These are phyloP conservation scores for Stenogyne calaminthoides DNA, from an alignment of 305 asterid species.

Conservation along the genomic window DNA sequence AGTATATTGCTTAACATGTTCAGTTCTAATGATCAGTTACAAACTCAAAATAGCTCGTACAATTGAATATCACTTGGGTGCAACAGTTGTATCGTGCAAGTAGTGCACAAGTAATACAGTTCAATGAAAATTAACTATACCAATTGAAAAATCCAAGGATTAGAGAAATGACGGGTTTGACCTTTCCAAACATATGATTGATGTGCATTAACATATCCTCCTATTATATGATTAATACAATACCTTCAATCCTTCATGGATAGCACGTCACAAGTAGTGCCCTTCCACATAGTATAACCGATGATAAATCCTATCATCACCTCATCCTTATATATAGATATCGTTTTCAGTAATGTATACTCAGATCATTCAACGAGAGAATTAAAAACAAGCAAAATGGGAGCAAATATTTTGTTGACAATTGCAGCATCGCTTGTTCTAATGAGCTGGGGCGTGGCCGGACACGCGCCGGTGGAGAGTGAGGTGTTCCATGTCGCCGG, in stretches of 20 bases:
- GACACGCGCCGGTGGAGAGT: conserved; percentile 10
- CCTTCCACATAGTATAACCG: conserved; percentile 19
- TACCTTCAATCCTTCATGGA: conserved; percentile 34
- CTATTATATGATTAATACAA: background rate
- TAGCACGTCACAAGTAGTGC: conserved; percentile 48
- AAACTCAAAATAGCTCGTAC: background rate
- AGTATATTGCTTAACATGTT: background rate
- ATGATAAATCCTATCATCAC: background rate
- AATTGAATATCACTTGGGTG: background rate
- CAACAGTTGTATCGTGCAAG: no score
- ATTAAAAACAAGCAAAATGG: conserved; percentile 19
- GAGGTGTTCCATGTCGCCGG: conserved; percentile 67
- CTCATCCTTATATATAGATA: background rate
- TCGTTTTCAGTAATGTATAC: background rate
- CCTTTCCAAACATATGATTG: background rate
- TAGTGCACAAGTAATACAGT: no score
- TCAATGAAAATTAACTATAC: no score
- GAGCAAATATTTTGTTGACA: conserved; percentile 33
- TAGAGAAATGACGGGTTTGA: background rate
- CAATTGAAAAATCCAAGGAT: background rate
- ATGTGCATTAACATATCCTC: background rate
- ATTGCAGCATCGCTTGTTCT: conserved; percentile 39
- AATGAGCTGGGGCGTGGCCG: conserved; percentile 31
- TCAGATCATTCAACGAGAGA: background rate
- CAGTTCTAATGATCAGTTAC: background rate